A percentile compares a stretch with the other conserved stretches of the same genome.
These are phyloP conservation scores for Papiliotrema flavescens DNA, from an alignment of 1,284 basidiomycete species.

Conservation along the genomic window DNA sequence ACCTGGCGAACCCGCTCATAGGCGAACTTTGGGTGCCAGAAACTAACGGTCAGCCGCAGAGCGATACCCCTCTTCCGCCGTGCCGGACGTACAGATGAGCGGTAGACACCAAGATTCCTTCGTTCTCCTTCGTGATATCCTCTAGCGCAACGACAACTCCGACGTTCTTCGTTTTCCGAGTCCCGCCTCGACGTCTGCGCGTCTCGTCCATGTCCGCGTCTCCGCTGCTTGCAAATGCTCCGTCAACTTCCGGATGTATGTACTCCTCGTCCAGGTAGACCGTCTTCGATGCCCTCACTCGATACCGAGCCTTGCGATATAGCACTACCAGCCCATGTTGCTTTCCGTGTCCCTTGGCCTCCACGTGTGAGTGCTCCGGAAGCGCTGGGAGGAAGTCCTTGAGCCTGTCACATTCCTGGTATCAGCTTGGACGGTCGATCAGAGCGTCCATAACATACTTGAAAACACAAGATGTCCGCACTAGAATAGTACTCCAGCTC, in stretches of 20 bases:
- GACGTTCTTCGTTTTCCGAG: constrained; percentile 77
- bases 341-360: constrained; percentile 66
- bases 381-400: constrained; percentile 62
- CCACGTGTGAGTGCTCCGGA: constrained; percentile 52
- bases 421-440: neutral
- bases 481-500: constrained; percentile 61
- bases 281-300: constrained; percentile 51
- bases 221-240: neutral
- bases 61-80: neutral
- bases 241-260: constrained; percentile 32
- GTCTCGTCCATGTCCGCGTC: constrained; percentile 17
- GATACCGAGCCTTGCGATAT: constrained; percentile 59
- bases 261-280: constrained; percentile 66
- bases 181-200: constrained; percentile 54
- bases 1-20: constrained; percentile 78
- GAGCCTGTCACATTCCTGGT: constrained; percentile 57
- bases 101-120: constrained; percentile 63
- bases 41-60: constrained; percentile 46
- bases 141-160: constrained; percentile 68
- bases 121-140: constrained; percentile 43
- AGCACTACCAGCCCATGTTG: constrained; percentile 79
- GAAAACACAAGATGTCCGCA: constrained; percentile 76
- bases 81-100: constrained; percentile 51
- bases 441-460: constrained; percentile 54
- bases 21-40: constrained; percentile 88